Evolutionary conservation across 768 basidiomycete species (phyloP).

Genomic region (Tricholoma bakamatsutake): DNA sequence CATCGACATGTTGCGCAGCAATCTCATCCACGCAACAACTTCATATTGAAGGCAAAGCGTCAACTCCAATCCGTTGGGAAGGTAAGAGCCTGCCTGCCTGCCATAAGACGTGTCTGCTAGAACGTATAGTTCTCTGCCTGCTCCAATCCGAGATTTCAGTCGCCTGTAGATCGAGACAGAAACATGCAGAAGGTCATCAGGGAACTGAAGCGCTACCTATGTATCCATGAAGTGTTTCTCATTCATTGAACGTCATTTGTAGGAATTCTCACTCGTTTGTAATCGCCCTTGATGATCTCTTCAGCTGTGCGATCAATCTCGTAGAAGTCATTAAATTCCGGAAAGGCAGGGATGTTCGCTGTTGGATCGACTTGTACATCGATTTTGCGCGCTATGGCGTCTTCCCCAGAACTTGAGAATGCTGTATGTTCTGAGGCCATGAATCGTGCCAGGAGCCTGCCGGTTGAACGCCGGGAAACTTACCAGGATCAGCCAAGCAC

Average conservation of each 20-base stretch:
- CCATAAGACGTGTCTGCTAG: slow-evolving; percentile 98
- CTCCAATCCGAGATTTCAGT: slow-evolving; percentile 41
- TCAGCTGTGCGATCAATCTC: slow-evolving; percentile 65
- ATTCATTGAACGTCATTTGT: not conserved
- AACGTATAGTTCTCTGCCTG: slow-evolving; percentile 17
- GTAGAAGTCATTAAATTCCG: slow-evolving; percentile 59
- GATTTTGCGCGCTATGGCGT: slow-evolving; percentile 54
- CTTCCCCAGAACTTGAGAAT: slow-evolving; percentile 57
- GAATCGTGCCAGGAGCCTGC: not conserved
- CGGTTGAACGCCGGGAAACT: not conserved
- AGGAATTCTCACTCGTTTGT: slow-evolving; percentile 53
- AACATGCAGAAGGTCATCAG: slow-evolving; percentile 84
- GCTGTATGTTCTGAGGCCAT: slow-evolving; percentile 24
- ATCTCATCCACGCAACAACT: slow-evolving; percentile 98
- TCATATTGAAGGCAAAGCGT: slow-evolving; percentile 4
- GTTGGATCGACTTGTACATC: slow-evolving; percentile 37
- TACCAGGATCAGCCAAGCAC: too few relatives aligned
- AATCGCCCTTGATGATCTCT: slow-evolving; percentile 55
- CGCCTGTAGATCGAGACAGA: slow-evolving; percentile 78
- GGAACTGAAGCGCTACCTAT: slow-evolving; percentile 90
- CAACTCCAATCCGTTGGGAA: slow-evolving; percentile 10
- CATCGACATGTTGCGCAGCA: slow-evolving; percentile 89
- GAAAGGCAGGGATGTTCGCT: slow-evolving; percentile 23
- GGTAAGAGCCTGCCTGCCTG: slow-evolving; percentile 59
- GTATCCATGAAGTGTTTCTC: not conserved